These are phyloP conservation scores for Euphorbia tirucalli DNA, from an alignment of 345 rosid genomes.

Conservation along the genomic window DNA sequence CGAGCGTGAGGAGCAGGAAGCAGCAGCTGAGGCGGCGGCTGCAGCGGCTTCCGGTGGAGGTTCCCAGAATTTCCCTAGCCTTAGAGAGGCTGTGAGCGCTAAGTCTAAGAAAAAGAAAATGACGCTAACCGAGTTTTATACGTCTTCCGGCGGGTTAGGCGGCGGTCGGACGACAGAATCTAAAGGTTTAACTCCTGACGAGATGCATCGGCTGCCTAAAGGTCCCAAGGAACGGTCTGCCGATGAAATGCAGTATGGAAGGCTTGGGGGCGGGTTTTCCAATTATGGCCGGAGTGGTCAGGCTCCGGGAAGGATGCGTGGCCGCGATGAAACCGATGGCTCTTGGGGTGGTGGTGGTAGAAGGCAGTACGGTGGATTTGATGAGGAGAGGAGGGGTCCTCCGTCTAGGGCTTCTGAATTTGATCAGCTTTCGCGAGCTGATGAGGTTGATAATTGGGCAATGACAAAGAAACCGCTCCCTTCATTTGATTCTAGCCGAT, in stretches of 20 bases:
- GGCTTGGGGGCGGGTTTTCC: conserved; percentile 82
- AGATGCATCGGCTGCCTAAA: conserved; percentile 81
- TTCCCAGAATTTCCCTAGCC: conserved; percentile 73
- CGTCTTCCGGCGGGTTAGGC: conserved; percentile 24
- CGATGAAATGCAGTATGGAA: conserved; percentile 80
- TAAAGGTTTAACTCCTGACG: conserved; percentile 65
- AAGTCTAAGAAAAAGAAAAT: conserved; percentile 86
- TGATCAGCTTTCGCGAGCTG: conserved; percentile 85
- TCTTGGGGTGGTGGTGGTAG: conserved; percentile 63
- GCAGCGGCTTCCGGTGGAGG: conserved; percentile 35
- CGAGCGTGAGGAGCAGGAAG: conserved; percentile 39
- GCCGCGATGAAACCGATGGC: conserved; percentile 49
- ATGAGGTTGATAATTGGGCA: conserved; percentile 90
- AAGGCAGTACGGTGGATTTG: conserved; percentile 70
- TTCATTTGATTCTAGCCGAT: conserved; percentile 50
- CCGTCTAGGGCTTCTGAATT: conserved; percentile 76
- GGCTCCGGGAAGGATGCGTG: conserved; percentile 34
- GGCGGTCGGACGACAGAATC: conserved; percentile 10
- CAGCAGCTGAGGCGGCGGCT: conserved; percentile 53
- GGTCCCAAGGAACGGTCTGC: conserved; percentile 91
- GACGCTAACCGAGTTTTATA: conserved; percentile 58
- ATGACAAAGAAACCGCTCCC: conserved; percentile 56
- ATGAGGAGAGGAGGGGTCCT: conserved; percentile 69
- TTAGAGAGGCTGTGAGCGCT: conserved; percentile 58
- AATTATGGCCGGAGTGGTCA: conserved; percentile 53